Evolutionary conservation across 352 stramenopile genomes (phyloP), one percentile per base, ranked within the genome.

Genomic region (Phytophthora meadii): DNA sequence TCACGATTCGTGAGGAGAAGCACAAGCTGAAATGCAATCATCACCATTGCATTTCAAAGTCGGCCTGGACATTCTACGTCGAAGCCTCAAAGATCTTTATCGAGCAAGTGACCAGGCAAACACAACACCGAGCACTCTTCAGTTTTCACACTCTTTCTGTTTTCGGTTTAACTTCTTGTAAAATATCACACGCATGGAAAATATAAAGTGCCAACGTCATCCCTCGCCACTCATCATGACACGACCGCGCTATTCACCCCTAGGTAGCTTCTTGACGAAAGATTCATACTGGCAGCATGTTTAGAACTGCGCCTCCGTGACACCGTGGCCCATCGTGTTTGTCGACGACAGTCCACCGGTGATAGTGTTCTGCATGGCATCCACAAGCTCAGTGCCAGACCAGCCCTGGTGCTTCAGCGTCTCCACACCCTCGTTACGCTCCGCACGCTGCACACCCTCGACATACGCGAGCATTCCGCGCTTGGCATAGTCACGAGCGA

Each of bases 381-480:
- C 97, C 53, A 99, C 91, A 46, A 98, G 89, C 60, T 99, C 96
- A 14, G 97, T 98, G 42, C 97, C 97, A 58, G 90, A 98, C 97
- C 97, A 99, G 68, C 94, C 97, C 81, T 99, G 97, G 84, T 99
- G 97, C 60, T 97, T 99, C 37, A 99, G 79, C 36, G 98, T 93
- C 79, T 98, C 95, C 14, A 99, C 94, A 45, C 94, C 85, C 61
- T 96, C 86, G 70, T 94, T 92, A 47, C 97, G 90, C 82, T 99
- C 97, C 57, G 97, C 81, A 55, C 97, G 86, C 82, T 99, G 97
- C 61, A 99, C 92, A 61, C 92, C 93, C 62, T 98, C 85, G n/a
- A 99, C 97, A 69, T 99, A 99, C 27, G 97, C 96, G 45, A 99
- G 87, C 87, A 96, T 96, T 46, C 74, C 88, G 57, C 87, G 97